phyloP scores from a whole-genome alignment of 2,329 filamentous ascomycete genomes.

The Colletotrichum paranaense region DNA sequence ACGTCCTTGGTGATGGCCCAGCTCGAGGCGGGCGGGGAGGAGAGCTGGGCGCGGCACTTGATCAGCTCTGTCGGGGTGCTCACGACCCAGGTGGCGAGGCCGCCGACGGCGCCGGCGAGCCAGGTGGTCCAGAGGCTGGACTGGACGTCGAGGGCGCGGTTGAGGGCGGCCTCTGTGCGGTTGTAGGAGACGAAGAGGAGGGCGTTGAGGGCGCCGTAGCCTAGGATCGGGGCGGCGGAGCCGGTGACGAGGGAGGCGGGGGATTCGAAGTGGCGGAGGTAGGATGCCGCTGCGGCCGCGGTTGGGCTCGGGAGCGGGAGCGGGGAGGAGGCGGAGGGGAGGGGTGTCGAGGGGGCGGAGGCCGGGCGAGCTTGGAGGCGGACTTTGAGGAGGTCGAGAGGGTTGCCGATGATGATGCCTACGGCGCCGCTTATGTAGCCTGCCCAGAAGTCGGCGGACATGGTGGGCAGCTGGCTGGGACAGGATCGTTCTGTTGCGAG shows the following conservation, averaged over 20 bases:
- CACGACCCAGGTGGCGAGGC: conserved; percentile 86
- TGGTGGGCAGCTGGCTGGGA: conserved; percentile 46
- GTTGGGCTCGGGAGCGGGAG: conserved; percentile 3
- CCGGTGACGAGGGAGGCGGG: conserved; percentile 65
- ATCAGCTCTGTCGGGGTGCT: conserved; percentile 91
- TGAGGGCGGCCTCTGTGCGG: conserved; percentile 76
- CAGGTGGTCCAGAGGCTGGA: conserved; percentile 75
- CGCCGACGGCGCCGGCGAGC: conserved; percentile 83
- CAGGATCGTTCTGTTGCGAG: no score
- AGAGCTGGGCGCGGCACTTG: conserved; percentile 87
- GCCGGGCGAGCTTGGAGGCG: conserved; percentile 74
- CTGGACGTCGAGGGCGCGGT: conserved; percentile 45
- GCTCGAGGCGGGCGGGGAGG: conserved; percentile 61
- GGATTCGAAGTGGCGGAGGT: conserved; percentile 47
- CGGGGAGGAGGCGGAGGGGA: conserved; percentile 16
- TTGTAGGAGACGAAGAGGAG: conserved; percentile 93
- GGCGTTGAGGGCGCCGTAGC: conserved; percentile 92
- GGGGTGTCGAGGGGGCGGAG: conserved; percentile 2
- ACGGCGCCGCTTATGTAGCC: conserved; percentile 89
- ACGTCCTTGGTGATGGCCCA: conserved; percentile 74
- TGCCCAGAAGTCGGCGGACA: conserved; percentile 94
- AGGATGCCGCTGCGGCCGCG: conserved; percentile 37
- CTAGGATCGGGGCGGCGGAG: conserved; percentile 85
- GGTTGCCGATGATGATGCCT: conserved; percentile 61
- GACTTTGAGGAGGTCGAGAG: conserved; percentile 70